Conservation (phyloP, 495 filamentous ascomycete genomes). For the Aspergillus hancockii region DNA sequence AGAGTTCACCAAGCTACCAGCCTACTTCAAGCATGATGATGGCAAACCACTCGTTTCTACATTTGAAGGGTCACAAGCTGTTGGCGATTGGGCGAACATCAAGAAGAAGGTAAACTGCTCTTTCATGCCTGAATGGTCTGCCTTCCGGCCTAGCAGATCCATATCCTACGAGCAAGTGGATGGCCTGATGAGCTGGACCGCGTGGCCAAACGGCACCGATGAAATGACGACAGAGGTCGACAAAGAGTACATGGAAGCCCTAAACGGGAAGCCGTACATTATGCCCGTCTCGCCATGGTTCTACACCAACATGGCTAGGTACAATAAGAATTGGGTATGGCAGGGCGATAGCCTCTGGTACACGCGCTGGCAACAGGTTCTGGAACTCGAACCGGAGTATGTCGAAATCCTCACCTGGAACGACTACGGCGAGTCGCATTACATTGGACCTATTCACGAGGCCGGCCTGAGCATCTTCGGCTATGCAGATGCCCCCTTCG, state of each 20-base stretch:
- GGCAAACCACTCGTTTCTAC: slow-evolving; percentile 65
- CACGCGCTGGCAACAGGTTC: slow-evolving; percentile 66
- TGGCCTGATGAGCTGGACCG: slow-evolving; percentile 70
- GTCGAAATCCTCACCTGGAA: slow-evolving; percentile 67
- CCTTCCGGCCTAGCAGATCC: slow-evolving; percentile 45
- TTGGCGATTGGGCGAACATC: slow-evolving; percentile 59
- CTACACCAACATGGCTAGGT: slow-evolving; percentile 65
- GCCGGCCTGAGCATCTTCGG: slow-evolving; percentile 36
- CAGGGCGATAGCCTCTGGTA: slow-evolving; percentile 70
- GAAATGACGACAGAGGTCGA: slow-evolving; percentile 58
- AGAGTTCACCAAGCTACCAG: slow-evolving; percentile 47
- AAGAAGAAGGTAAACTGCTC: slow-evolving; percentile 50
- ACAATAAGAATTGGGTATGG: slow-evolving; percentile 72
- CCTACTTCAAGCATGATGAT: slow-evolving; percentile 53
- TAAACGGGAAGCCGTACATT: slow-evolving; percentile 65
- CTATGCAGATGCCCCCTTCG: slow-evolving; percentile 48
- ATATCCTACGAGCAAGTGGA: slow-evolving; percentile 49
- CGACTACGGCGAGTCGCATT: slow-evolving; percentile 76
- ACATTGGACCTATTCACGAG: slow-evolving; percentile 60
- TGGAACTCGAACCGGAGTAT: slow-evolving; percentile 62
- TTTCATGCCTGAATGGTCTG: slow-evolving; percentile 69
- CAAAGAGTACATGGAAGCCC: slow-evolving; percentile 45
- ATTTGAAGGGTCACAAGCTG: slow-evolving; percentile 66
- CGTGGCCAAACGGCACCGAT: slow-evolving; percentile 64
- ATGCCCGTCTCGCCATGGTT: slow-evolving; percentile 78